phyloP scores from a whole-genome alignment of 1,284 basidiomycete genomes.

The Leccinum solheimii region DNA sequence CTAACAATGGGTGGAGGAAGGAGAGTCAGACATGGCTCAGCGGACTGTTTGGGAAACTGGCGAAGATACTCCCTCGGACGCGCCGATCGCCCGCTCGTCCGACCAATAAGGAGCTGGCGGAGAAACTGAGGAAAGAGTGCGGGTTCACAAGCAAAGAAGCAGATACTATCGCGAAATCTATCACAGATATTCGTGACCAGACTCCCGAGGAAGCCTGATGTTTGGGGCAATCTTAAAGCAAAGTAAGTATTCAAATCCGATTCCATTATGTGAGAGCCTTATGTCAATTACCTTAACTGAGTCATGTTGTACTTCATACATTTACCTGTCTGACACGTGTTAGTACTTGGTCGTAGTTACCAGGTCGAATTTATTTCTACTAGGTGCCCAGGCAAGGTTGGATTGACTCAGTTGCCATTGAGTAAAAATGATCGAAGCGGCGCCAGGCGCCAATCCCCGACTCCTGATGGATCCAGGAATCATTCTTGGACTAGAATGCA shows the following conservation, averaged over 20 bases:
- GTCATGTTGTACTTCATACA: neutral
- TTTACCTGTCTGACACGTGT: neutral
- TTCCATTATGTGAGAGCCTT: neutral
- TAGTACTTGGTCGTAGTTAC: neutral
- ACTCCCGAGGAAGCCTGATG: constrained; percentile 1
- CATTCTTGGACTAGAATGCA: too few relatives aligned
- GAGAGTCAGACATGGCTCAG: constrained; percentile 20
- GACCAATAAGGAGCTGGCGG: constrained; percentile 13
- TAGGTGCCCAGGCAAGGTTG: too few relatives aligned
- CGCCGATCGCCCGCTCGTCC: constrained; percentile 4
- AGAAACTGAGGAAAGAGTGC: constrained; percentile 21
- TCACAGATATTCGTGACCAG: constrained; percentile 16
- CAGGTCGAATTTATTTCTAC: too few relatives aligned
- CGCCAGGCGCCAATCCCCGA: too few relatives aligned
- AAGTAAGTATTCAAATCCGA: neutral
- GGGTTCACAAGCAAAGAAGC: constrained; percentile 23
- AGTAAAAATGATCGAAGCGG: too few relatives aligned
- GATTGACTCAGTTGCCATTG: too few relatives aligned
- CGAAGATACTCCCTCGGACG: constrained; percentile 17
- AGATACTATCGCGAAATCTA: constrained; percentile 18
- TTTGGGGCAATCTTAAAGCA: neutral
- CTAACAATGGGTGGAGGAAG: constrained; percentile 20
- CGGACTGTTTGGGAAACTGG: constrained; percentile 23
- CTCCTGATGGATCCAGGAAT: too few relatives aligned
- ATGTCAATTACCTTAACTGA: neutral